Percentiles rank a stretch among this genome's conserved stretches.
These are phyloP conservation scores for Lyophyllum semitale DNA, from an alignment of 768 basidiomycete genomes.

Conservation along the genomic window DNA sequence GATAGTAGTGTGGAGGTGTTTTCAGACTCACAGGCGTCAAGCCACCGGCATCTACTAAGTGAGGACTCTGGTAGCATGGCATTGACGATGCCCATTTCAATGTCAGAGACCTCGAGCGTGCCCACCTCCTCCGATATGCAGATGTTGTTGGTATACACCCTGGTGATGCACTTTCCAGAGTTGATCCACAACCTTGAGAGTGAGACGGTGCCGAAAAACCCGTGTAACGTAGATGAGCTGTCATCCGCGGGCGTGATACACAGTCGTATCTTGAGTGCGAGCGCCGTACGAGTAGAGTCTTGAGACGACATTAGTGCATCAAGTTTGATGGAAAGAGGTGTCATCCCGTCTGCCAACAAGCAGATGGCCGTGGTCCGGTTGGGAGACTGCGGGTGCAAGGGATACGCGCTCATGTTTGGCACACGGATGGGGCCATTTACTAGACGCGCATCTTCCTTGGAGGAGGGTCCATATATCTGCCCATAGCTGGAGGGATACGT, in stretches of 20 bases:
- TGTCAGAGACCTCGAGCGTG: slow-evolving; percentile 48
- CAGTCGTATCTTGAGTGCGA: slow-evolving; percentile 57
- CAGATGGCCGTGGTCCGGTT: slow-evolving; percentile 44
- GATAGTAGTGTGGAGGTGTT: slow-evolving; percentile 9
- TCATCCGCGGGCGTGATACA: slow-evolving; percentile 58
- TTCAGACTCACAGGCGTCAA: slow-evolving; percentile 58
- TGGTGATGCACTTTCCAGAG: slow-evolving; percentile 65
- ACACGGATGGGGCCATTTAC: slow-evolving; percentile 1
- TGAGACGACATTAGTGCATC: slow-evolving; percentile 50
- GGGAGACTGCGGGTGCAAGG: slow-evolving; percentile 15
- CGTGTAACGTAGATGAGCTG: slow-evolving; percentile 59
- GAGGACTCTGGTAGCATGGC: slow-evolving; percentile 68
- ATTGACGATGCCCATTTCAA: slow-evolving; percentile 51
- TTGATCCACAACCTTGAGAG: slow-evolving; percentile 54
- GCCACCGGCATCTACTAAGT: slow-evolving; percentile 69
- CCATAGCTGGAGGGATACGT: slow-evolving; percentile 13
- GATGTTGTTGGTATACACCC: slow-evolving; percentile 51
- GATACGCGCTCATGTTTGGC: slow-evolving; percentile 6
- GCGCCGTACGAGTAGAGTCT: slow-evolving; percentile 32
- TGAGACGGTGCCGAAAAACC: slow-evolving; percentile 59
- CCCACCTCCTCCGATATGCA: slow-evolving; percentile 57
- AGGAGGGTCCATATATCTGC: neutral
- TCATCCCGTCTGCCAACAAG: slow-evolving; percentile 70
- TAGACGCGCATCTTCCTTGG: neutral
- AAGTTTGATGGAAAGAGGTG: slow-evolving; percentile 59